Base-by-base conservation (phyloP, 768 basidiomycete genomes). In the Mycena chlorophos region DNA sequence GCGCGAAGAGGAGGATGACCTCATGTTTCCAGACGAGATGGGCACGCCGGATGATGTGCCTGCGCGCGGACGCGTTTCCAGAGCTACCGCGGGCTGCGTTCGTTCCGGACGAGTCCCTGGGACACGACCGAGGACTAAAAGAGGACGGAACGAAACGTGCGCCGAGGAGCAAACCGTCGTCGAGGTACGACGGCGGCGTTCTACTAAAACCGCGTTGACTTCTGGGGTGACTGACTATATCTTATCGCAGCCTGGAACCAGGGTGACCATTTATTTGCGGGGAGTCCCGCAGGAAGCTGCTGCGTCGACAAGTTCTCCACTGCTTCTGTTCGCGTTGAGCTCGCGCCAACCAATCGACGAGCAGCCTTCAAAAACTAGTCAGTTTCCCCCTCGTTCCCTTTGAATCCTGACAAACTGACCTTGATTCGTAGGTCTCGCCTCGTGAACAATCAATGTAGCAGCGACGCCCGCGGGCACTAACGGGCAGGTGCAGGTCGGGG, bases 51-150 rank as follows among this genome's bases (percentile, higher is more conserved):
- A 85, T 60, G 89, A 98, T 54, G 74, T 87, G 10, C 73, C 90
- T 2, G 95, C 95, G n/a, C n/a, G 3, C 77, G 82, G 17, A 80
- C 79, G 10, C 84, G 97, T 12, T 98, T 98, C 74, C 91, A 93
- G 65, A 82, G 95, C 46, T 99, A 86, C 69, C 86, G 96, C 55
- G 96, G 96, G 6, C 70, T 99, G 73, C 85, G 86, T 45, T 94
- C 91, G 14, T 91, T 99, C 79, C 78, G 96, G 31, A 98, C 96
- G 5, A 94, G 91, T 67, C 92, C 91, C 31, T 99, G 96, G 97
- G 97, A 98, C 69, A 87, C 96, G 69, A 97, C 98, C 65, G 94
- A 98, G 71, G 91, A 95, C 64, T 97, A 89, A 75, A 90, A 86
- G 68, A 82, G 88, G 19, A 97, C 94, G 4, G 88, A 91, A 64